Base-by-base conservation (phyloP, 192 early-diverging fungal species). In the Spizellomyces sp. region DNA sequence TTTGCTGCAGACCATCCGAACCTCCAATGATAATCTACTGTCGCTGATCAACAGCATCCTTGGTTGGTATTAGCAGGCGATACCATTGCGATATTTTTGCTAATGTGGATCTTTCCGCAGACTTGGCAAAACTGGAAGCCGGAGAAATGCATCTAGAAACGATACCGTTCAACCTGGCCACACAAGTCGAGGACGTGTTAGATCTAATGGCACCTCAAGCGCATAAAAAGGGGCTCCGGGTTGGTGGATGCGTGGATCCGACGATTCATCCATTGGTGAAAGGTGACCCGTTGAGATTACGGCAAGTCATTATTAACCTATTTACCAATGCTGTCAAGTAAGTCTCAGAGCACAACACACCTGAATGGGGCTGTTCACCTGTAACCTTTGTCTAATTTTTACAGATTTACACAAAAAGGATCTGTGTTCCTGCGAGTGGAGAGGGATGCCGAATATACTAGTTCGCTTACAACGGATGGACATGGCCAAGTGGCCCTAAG, bases 21-120 rank as follows among this genome's bases (percentile, higher is more conserved):
- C 21, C 15, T 62, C 90, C 59, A 87, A 90, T 8, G 88, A 90
- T 60, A 89, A 87, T 62, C 79, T 94, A 43, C 73, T 93, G 65
- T 86, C 84, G 8, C 87, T 95, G 61, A 88, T 95, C 45, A 90
- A 95, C 70, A 90, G 92, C 74, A 89, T 95, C 77, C 80, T 95
- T 8, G 94, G 94, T 81, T 15, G 72, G 45, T 54, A 8, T 5
- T 36, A 36, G 27, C 27, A 2, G 27, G 27, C 0, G 27, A 36
- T 36, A 36, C 27, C 27, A 36, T 36, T 36, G 60, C 6, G 41
- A 6, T 27, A 6, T 9, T 62, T 6, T 55, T 36, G 27, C 27
- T 36, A 36, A 36, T 36, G 3, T 36, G 3, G 3, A 36, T 3
- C 27, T 36, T 36, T 36, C 27, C 41, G 0, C 42, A 62, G 50